These are phyloP conservation scores for Pseudozyma flocculosa DNA, from an alignment of 1,284 basidiomycete species.

Conservation along the genomic window DNA sequence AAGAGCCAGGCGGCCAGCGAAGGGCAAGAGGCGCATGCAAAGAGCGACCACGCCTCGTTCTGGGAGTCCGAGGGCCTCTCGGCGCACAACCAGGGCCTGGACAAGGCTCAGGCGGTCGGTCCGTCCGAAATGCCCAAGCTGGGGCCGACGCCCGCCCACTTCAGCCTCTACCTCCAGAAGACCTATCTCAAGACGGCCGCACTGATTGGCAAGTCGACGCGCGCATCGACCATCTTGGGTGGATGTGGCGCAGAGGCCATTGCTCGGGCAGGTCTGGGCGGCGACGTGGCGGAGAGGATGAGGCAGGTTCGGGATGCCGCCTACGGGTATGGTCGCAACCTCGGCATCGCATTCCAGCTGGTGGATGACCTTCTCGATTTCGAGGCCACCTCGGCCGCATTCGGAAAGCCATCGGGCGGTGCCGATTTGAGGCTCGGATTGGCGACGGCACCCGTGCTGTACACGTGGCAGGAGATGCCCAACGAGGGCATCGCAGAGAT, in stretches of 20 bases:
- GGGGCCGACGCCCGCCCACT: conserved; percentile 64
- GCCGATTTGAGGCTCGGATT: conserved; percentile 84
- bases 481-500: conserved; percentile 68
- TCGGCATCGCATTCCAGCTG: conserved; percentile 74
- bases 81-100: conserved; percentile 22
- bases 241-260: conserved; percentile 71
- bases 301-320: conserved; percentile 82
- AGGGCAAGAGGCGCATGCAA: conserved; percentile 12
- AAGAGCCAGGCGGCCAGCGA: conserved; percentile 38
- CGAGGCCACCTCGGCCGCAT: conserved; percentile 66
- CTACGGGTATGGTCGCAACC: conserved; percentile 83
- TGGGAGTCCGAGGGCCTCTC: conserved; percentile 31
- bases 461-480: conserved; percentile 82
- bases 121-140: conserved; percentile 1
- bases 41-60: conserved; percentile 15
- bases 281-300: conserved; percentile 14
- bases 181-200: conserved; percentile 96
- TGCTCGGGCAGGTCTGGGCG: conserved; percentile 6
- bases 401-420: conserved; percentile 79
- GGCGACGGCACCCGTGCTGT: conserved; percentile 89
- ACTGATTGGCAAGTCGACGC: conserved; percentile 88
- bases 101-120: not conserved
- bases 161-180: conserved; percentile 86
- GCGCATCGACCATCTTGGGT: conserved; percentile 84
- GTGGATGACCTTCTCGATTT: conserved; percentile 91